A percentile compares a stretch with the other conserved stretches of the same genome.
Conservation (phyloP, 495 filamentous ascomycete genomes). For the Poronia punctata region DNA sequence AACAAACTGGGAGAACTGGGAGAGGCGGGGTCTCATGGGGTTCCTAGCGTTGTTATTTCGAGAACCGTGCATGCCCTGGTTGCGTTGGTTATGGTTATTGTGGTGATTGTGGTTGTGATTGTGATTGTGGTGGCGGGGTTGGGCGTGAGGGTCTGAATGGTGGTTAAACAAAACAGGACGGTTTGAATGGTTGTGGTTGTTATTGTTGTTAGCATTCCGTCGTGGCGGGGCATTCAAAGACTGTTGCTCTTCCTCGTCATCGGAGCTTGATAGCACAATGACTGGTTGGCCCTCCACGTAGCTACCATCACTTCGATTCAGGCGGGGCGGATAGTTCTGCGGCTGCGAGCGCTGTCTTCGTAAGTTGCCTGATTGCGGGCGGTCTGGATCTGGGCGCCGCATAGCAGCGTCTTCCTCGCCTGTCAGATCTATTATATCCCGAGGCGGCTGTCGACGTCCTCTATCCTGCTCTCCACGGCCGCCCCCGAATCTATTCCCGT, state of each 20-base stretch:
- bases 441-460: slow-evolving; percentile 8
- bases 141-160: no score
- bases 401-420: slow-evolving; percentile 25
- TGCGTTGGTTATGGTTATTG: slow-evolving; percentile 1
- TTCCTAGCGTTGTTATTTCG: slow-evolving; percentile 2
- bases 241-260: slow-evolving; percentile 17
- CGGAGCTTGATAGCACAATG: slow-evolving; percentile 26
- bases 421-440: slow-evolving; percentile 36
- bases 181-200: background rate
- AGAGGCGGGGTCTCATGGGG: background rate
- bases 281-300: slow-evolving; percentile 22
- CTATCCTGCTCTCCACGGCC: background rate
- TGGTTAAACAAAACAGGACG: no score
- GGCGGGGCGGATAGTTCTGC: slow-evolving; percentile 27
- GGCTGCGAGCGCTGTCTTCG: slow-evolving; percentile 27
- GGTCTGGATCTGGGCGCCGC: slow-evolving; percentile 6
- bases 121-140: background rate
- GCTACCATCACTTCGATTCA: slow-evolving; percentile 36
- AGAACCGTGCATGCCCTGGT: background rate
- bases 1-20: slow-evolving; percentile 3
- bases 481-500: background rate
- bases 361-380: slow-evolving; percentile 12
- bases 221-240: slow-evolving; percentile 6
- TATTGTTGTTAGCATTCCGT: slow-evolving; percentile 1
- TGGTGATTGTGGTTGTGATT: background rate